Percentiles rank a stretch among this genome's conserved stretches.
Conservation (phyloP, 139 green algal species). For the Haematococcus lacustris region DNA sequence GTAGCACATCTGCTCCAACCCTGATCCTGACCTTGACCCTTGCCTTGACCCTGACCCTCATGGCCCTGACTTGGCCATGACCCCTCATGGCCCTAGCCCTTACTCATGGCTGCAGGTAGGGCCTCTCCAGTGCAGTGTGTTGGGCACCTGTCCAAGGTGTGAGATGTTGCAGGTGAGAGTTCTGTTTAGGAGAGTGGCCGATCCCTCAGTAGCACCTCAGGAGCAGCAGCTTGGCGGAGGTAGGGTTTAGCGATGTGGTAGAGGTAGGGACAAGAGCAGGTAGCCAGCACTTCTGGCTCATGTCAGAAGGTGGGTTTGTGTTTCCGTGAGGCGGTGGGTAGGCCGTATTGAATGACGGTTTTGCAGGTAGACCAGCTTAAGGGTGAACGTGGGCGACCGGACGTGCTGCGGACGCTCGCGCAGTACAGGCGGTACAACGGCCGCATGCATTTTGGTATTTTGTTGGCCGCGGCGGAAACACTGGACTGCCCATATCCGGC, state of each 20-base stretch:
- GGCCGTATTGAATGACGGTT: background rate
- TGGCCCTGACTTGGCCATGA: background rate
- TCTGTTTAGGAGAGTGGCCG: no score
- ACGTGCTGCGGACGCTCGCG: conserved; percentile 29
- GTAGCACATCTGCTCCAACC: no score
- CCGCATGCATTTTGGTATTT: conserved; percentile 34
- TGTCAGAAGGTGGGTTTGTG: no score
- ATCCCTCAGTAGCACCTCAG: no score
- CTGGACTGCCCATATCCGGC: no score
- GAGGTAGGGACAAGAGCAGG: no score
- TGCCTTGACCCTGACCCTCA: no score
- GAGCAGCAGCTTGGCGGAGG: no score
- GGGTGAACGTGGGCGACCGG: conserved; percentile 14
- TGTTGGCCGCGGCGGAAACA: conserved; percentile 23
- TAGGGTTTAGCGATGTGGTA: no score
- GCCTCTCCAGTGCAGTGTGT: conserved; percentile 7
- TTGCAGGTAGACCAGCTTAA: conserved; percentile 27
- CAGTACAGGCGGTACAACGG: conserved; percentile 33
- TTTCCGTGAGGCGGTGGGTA: no score
- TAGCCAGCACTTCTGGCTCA: no score
- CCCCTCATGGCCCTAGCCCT: background rate
- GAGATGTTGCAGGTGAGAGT: conserved; percentile 33
- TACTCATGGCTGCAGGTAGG: conserved; percentile 7
- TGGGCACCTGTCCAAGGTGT: conserved; percentile 37
- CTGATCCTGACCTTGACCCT: no score